Evolutionary conservation across 1,284 basidiomycete species (phyloP).

Genomic region (Ustilago xerochloae): DNA sequence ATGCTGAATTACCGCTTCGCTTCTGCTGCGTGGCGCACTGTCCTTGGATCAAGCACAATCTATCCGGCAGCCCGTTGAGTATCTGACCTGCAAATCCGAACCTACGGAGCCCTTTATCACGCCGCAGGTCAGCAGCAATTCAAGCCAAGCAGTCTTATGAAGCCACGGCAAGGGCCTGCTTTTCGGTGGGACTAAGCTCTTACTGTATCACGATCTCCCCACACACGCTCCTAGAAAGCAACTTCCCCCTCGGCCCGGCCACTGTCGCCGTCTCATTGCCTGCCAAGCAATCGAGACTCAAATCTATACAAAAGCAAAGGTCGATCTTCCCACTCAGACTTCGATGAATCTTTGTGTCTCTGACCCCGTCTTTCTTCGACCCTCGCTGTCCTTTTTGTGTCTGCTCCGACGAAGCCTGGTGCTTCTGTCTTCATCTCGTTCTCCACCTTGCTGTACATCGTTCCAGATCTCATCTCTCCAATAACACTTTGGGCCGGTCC

Average conservation of each 20-base stretch:
- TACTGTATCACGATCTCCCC: not conserved
- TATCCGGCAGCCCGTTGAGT: constrained; percentile 6
- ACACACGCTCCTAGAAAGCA: not conserved
- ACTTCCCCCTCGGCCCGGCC: too few species aligned
- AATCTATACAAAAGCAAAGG: constrained; percentile 5
- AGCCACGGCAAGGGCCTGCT: not conserved
- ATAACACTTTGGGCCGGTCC: not conserved
- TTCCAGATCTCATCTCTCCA: not conserved
- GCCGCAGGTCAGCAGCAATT: not conserved
- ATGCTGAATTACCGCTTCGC: not conserved
- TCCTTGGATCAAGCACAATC: constrained; percentile 30
- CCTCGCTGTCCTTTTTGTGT: not conserved
- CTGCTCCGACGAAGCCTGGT: constrained; percentile 14
- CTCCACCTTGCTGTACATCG: not conserved
- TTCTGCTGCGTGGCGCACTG: constrained; percentile 9
- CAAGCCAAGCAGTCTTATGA: not conserved
- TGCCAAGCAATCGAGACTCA: not conserved
- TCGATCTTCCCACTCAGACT: not conserved
- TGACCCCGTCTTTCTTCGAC: not conserved
- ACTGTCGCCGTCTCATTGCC: too few species aligned
- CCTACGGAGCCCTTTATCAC: not conserved
- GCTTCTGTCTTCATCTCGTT: constrained; percentile 8
- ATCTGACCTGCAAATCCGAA: not conserved
- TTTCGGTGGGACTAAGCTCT: not conserved
- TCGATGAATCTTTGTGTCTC: constrained; percentile 1